Conservation (phyloP, 768 basidiomycete genomes). For the Postia placenta region DNA sequence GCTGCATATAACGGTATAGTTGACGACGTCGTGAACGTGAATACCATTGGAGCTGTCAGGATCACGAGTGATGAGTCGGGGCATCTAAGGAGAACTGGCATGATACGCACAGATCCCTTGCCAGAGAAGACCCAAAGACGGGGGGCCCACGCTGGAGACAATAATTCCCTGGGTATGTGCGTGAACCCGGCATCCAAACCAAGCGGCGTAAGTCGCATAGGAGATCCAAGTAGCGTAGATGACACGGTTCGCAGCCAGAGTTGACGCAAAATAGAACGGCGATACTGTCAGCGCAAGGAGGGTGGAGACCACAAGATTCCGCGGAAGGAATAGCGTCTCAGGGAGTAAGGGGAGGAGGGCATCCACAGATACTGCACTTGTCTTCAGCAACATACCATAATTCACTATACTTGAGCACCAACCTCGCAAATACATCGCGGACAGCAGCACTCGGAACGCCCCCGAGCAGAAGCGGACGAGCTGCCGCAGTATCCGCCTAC, state of each 20-base stretch:
- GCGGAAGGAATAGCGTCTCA: conserved; percentile 23
- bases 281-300: conserved; percentile 37
- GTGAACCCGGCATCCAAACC: conserved; percentile 50
- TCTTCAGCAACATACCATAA: neutral
- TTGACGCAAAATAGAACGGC: conserved; percentile 48
- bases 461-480: conserved; percentile 40
- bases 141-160: conserved; percentile 28
- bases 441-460: conserved; percentile 42
- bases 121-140: conserved; percentile 49
- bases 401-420: conserved; percentile 23
- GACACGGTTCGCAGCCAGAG: conserved; percentile 48
- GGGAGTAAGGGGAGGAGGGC: conserved; percentile 44
- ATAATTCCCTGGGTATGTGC: conserved; percentile 44
- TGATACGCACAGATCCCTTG: conserved; percentile 52
- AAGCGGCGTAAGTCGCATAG: conserved; percentile 50
- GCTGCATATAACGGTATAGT: conserved; percentile 64
- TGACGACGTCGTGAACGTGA: conserved; percentile 59
- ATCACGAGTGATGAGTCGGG: neutral
- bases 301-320: conserved; percentile 36
- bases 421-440: conserved; percentile 64
- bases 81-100: neutral
- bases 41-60: conserved; percentile 47
- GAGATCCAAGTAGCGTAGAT: conserved; percentile 57
- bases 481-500: conserved; percentile 37
- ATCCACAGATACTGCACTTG: conserved; percentile 59